Evolutionary conservation across 2,329 filamentous ascomycete species (phyloP).

Genomic region (Pestalotiopsis fici): DNA sequence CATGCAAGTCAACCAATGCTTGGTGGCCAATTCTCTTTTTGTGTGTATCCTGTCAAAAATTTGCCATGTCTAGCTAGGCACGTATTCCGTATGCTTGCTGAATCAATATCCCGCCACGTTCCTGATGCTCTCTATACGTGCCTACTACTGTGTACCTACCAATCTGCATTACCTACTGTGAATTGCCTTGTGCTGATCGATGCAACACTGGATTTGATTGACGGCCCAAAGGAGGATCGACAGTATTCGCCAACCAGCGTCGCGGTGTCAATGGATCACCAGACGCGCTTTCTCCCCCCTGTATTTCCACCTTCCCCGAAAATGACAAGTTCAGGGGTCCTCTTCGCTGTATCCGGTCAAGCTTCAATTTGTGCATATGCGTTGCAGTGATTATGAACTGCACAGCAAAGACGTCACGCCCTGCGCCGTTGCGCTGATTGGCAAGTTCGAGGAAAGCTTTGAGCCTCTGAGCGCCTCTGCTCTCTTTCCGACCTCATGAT

Average conservation of each 20-base stretch:
- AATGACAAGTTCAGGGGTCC: constrained; percentile 5
- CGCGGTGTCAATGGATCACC: background rate
- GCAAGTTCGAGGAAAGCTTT: background rate
- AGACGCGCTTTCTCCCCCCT: background rate
- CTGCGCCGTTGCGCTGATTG: background rate
- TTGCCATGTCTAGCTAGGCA: background rate
- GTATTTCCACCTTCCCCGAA: background rate
- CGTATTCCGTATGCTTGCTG: too few relatives aligned
- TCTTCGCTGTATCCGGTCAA: background rate
- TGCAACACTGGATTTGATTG: background rate
- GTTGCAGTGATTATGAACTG: background rate
- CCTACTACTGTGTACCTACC: too few relatives aligned
- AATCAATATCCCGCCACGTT: background rate
- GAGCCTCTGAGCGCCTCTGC: background rate
- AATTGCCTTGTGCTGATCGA: background rate
- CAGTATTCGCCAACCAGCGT: background rate
- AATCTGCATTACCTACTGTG: background rate
- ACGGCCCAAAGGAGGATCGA: background rate
- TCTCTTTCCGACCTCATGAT: too few relatives aligned
- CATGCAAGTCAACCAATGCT: background rate
- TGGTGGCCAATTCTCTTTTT: background rate
- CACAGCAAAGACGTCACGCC: background rate
- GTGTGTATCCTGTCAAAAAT: background rate
- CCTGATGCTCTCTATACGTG: background rate
- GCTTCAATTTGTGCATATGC: background rate